Evolutionary conservation across 2,329 filamentous ascomycete genomes (phyloP), one percentile per base, ranked within the genome.

Genomic region (Hypoxylon sp.): DNA sequence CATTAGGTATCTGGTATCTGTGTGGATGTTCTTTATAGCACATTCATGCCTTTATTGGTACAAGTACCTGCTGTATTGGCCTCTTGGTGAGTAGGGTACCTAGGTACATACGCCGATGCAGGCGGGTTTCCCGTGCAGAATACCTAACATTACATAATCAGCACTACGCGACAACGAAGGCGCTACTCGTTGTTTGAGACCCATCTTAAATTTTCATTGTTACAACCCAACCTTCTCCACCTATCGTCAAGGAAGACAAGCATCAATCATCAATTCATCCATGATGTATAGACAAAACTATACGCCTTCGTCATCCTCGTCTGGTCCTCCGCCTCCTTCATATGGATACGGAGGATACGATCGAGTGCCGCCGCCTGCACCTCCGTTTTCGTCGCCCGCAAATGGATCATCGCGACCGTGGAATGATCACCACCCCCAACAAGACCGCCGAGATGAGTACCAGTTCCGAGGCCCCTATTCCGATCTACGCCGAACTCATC

Each of bases 381-480:
- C 59, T 53, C 52, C 55, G 22, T 62, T 63, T 9, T 50, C 50
- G 31, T 46, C 57, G 46, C 63, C 59, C 52, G 17, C 24, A 14
- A 58, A 62, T 31, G 51, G 52, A 33, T 17, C 55, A 24, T 54
- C 55, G 31, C 57, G 50, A 67, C 31, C 39, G 59, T 63, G 66
- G 71, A 65, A 71, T n/a, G 52, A 62, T 24, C 52, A 46, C n/a
- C 52, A 73, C 58, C 11, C 50, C 11, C 62, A 64, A 11, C 69
- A 70, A 50, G 71, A 73, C 46, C 67, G 59, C 33, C 51, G 57
- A 4, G 67, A 72, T 39, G 69, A 67, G n/a, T 57, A 66, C 51
- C 64, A 70, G n/a, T 74, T 67, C 33, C 74, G 70, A 26, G 76
- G 74, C 3, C 69, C 74, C 9, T 76, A 71, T 46, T 76, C 76